Conservation (phyloP, 1,284 basidiomycete species). For the Malassezia sympodialis region DNA sequence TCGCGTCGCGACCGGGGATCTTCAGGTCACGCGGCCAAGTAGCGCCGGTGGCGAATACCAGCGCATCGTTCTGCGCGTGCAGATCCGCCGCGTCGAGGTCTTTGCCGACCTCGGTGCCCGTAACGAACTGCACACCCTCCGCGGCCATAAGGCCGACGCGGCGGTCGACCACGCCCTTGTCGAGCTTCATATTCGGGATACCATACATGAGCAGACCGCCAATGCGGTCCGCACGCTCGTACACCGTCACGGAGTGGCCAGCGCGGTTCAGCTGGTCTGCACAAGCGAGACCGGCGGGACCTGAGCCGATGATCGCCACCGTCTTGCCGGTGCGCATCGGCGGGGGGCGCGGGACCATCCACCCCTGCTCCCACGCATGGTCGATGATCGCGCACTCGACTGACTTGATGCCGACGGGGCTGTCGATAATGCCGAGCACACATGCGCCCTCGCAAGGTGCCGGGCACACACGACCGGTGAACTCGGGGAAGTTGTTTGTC, state of each 20-base stretch:
- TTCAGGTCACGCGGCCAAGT: conserved; percentile 46
- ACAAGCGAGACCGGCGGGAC: conserved; percentile 39
- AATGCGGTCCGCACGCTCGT: conserved; percentile 42
- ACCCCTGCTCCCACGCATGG: conserved; percentile 41
- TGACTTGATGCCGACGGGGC: conserved; percentile 44
- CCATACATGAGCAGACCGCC: conserved; percentile 45
- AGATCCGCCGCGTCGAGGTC: conserved; percentile 39
- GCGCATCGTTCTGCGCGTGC: conserved; percentile 37
- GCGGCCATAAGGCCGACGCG: conserved; percentile 42
- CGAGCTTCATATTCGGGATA: conserved; percentile 48
- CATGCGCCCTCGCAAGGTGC: conserved; percentile 45
- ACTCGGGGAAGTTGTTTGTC: conserved; percentile 48
- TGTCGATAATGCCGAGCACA: conserved; percentile 42
- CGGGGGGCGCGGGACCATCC: conserved; percentile 40
- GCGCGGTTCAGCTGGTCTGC: conserved; percentile 45
- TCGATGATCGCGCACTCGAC: conserved; percentile 46
- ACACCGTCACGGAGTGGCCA: conserved; percentile 45
- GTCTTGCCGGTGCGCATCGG: conserved; percentile 43
- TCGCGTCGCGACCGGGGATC: conserved; percentile 40
- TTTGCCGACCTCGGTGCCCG: conserved; percentile 31
- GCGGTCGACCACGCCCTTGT: conserved; percentile 41
- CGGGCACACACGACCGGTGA: conserved; percentile 45
- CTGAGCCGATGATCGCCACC: conserved; percentile 41
- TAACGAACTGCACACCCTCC: conserved; percentile 40
- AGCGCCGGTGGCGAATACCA: conserved; percentile 41